phyloP scores from a whole-genome alignment of 306 rosid genomes.

The Biancaea sappan region DNA sequence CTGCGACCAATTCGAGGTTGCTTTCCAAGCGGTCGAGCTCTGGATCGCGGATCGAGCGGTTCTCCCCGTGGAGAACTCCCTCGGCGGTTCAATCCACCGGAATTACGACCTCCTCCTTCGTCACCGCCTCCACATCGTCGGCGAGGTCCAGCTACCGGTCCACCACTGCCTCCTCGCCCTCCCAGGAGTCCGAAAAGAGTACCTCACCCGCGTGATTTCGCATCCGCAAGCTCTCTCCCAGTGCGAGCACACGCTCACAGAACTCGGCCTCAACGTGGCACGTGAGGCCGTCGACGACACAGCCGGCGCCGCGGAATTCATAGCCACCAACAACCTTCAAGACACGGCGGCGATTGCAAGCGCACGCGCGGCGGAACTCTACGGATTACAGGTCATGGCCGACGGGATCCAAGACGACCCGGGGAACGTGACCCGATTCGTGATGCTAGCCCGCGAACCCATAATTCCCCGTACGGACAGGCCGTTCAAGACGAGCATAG shows the following conservation, averaged over 20 bases:
- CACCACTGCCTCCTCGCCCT: constrained; percentile 95
- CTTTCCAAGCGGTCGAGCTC: constrained; percentile 93
- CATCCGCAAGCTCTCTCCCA: constrained; percentile 95
- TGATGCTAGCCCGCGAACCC: constrained; percentile 92
- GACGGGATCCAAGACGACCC: constrained; percentile 95
- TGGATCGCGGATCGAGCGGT: constrained; percentile 98
- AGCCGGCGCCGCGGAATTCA: constrained; percentile 86
- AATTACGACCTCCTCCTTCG: constrained; percentile 97
- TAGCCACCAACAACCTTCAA: constrained; percentile 65
- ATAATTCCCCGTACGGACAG: constrained; percentile 87
- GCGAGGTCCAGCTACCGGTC: constrained; percentile 88
- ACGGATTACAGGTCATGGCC: constrained; percentile 71
- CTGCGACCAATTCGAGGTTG: constrained; percentile 95
- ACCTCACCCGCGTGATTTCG: constrained; percentile 76
- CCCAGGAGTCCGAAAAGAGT: constrained; percentile 81
- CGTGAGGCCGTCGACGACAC: constrained; percentile 98
- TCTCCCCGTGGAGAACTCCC: constrained; percentile 86
- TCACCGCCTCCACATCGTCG: constrained; percentile 97
- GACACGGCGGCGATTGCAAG: constrained; percentile 91
- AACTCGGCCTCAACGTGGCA: constrained; percentile 78
- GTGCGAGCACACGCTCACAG: constrained; percentile 80
- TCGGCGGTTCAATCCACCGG: constrained; percentile 95
- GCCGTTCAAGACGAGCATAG: constrained; percentile 93
- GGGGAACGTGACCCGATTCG: constrained; percentile 89
- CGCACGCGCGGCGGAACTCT: constrained; percentile 84